phyloP scores from a whole-genome alignment of 306 rosid species.

The Cajanus cajan region DNA sequence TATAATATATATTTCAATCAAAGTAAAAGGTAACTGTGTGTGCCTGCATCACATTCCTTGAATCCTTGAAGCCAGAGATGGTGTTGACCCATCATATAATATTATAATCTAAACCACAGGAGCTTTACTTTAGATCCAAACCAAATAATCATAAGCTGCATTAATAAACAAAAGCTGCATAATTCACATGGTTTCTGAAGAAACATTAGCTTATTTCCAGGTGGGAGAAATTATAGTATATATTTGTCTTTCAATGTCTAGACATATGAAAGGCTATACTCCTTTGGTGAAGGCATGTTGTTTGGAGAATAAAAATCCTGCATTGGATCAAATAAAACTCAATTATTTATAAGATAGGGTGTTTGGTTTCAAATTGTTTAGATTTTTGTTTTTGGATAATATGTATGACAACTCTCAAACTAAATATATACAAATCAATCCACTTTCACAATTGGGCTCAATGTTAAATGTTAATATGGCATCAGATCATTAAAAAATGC shows the following conservation, averaged over 20 bases:
- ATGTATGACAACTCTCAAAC: too few species aligned
- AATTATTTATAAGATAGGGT: too few species aligned
- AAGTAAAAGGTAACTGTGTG: too few species aligned
- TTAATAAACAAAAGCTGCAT: constrained; percentile 25
- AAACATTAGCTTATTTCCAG: neutral
- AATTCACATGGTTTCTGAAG: constrained; percentile 29
- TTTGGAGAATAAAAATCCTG: too few species aligned
- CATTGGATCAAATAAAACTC: too few species aligned
- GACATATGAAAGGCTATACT: constrained; percentile 12
- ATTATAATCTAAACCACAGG: constrained; percentile 7
- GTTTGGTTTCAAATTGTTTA: too few species aligned
- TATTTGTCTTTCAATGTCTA: neutral
- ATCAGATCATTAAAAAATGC: too few species aligned
- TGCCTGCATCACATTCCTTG: neutral
- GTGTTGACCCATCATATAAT: neutral
- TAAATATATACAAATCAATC: too few species aligned
- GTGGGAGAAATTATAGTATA: neutral
- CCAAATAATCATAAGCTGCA: neutral
- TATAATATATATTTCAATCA: too few species aligned
- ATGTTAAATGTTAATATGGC: too few species aligned
- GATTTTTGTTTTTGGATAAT: too few species aligned
- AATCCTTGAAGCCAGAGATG: neutral
- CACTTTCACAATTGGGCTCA: too few species aligned
- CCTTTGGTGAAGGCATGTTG: constrained; percentile 1
- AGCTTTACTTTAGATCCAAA: constrained; percentile 37